Evolutionary conservation across 768 basidiomycete genomes (phyloP), one percentile per base, ranked within the genome.

Genomic region (Kwoniella newhampshirensis): DNA sequence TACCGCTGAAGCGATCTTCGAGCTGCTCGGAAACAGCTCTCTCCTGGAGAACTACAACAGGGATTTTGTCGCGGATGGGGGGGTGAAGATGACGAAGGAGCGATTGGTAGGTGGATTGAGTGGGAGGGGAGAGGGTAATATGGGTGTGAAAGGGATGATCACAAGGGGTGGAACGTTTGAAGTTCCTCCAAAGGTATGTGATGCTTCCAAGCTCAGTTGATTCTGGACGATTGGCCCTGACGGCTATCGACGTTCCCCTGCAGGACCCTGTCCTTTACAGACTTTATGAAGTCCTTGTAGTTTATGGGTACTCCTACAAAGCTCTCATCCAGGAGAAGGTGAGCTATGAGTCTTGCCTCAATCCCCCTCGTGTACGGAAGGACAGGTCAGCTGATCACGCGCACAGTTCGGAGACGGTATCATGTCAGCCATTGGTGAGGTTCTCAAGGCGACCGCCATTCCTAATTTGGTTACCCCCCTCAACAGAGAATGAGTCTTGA

Each of bases 261-360:
- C 40, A 73, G 70, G 73, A 74, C 39, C 73, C 73, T 2, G 70
- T 74, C 1, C 45, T 74, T 9, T 74, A 74, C 55, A 51, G 73
- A 30, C 41, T 74, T 28, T 74, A 74, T 46, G 73, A 74, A 48
- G 70, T 71, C 1, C 47, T 74, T 7, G 59, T 74, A 12, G 73
- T 74, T 6, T 74, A 74, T 42, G 73, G 73, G 15, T 68, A 63
- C 50, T 68, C 69, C 2, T 74, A 71, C 62, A 74, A 74, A 54
- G 70, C 70, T 21, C 54, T 74, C 30, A 74, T 74, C 44, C 63
- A 66, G 2, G 73, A 74, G 52, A 74, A 74, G 55, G 64, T 62
- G 39, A 51, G 55, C 39, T 17, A n/a, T 15, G n/a, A n/a, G n/a
- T n/a, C n/a, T n/a, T n/a, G n/a, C n/a, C n/a, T n/a, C n/a, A n/a